Conservation (phyloP, 1,284 basidiomycete species). For the Schizophyllum amplum region DNA sequence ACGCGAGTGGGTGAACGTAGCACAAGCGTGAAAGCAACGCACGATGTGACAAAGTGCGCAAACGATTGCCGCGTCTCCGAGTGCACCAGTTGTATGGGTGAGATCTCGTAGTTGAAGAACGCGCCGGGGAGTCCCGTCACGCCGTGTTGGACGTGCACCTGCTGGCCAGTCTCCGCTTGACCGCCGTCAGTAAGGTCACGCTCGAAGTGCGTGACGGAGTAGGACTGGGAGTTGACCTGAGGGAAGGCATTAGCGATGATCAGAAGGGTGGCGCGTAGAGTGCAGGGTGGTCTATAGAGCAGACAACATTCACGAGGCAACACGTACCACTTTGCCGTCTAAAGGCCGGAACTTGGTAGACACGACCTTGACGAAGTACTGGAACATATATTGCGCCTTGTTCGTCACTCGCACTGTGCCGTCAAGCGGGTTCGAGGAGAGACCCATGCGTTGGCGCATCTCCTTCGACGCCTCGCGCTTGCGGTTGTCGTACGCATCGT, state of each 20-base stretch:
- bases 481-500: constrained; percentile 66
- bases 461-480: constrained; percentile 55
- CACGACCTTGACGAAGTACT: constrained; percentile 97
- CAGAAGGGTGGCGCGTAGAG: background rate
- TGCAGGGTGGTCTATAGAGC: too few species aligned
- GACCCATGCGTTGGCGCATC: constrained; percentile 73
- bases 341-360: constrained; percentile 85
- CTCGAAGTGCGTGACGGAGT: constrained; percentile 94
- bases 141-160: constrained; percentile 77
- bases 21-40: too few species aligned
- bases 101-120: constrained; percentile 98
- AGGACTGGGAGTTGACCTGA: constrained; percentile 80
- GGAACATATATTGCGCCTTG: constrained; percentile 84
- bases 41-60: constrained; percentile 96
- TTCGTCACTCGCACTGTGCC: constrained; percentile 61
- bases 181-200: constrained; percentile 69
- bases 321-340: constrained; percentile 60
- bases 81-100: constrained; percentile 90
- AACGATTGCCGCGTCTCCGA: constrained; percentile 90
- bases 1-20: too few species aligned
- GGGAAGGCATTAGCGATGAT: too few species aligned
- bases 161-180: constrained; percentile 57
- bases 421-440: constrained; percentile 76
- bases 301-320: too few species aligned
- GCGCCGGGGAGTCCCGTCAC: constrained; percentile 74